Evolutionary conservation across 257 asterid genomes (phyloP).

Genomic region (Anisodus tanguticus): DNA sequence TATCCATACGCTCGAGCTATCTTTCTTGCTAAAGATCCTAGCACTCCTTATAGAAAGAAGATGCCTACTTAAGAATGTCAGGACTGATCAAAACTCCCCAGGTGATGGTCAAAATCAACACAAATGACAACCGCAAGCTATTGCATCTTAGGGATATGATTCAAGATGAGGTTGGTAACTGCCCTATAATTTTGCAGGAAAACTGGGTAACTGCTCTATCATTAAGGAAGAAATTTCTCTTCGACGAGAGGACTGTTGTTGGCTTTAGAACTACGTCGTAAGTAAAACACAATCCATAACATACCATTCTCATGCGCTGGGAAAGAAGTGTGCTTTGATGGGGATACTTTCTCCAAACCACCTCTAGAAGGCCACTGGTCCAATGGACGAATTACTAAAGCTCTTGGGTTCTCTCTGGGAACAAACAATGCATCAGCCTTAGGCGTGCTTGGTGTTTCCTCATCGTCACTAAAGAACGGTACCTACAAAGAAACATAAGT

Average conservation of each 20-base stretch:
- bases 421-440: constrained; percentile 94
- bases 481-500: constrained; percentile 53
- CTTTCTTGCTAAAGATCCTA: background rate
- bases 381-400: constrained; percentile 86
- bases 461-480: constrained; percentile 86
- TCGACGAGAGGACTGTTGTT: too few relatives aligned
- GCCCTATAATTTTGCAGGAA: background rate
- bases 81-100: background rate
- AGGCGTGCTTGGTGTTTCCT: constrained; percentile 82
- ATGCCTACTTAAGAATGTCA: background rate
- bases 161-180: constrained; percentile 2
- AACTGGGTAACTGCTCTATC: background rate
- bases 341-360: constrained; percentile 54
- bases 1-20: background rate
- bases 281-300: constrained; percentile 24
- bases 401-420: constrained; percentile 97
- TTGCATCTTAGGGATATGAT: constrained; percentile 11
- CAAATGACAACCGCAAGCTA: background rate
- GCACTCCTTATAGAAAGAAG: background rate
- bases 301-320: constrained; percentile 68
- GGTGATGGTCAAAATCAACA: constrained; percentile 20
- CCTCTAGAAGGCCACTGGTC: constrained; percentile 79
- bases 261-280: background rate
- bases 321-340: constrained; percentile 36
- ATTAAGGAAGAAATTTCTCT: background rate